phyloP scores from a whole-genome alignment of 2,329 filamentous ascomycete genomes.

The Colletotrichum agaves region DNA sequence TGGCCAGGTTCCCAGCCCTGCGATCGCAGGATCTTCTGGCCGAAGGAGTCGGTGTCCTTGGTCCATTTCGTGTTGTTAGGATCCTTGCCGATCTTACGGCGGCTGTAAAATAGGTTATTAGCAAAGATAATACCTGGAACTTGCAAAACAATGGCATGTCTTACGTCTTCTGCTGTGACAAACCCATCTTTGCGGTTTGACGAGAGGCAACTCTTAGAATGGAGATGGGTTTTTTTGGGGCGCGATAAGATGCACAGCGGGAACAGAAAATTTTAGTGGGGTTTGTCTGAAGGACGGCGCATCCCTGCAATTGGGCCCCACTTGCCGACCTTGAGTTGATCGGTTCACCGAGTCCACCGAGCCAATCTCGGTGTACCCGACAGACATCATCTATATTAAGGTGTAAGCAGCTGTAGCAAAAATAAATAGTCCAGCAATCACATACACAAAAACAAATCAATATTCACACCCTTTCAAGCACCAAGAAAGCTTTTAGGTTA shows the following conservation, averaged over 20 bases:
- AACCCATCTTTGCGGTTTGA: slow-evolving; percentile 37
- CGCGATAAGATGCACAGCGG: slow-evolving; percentile 30
- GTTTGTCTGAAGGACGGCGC: slow-evolving; percentile 2
- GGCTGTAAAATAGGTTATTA: slow-evolving; percentile 41
- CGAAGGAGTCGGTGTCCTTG: slow-evolving; percentile 82
- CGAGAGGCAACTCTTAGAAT: slow-evolving; percentile 10
- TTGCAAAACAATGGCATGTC: not conserved
- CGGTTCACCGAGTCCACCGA: slow-evolving; percentile 1
- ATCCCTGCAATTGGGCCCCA: slow-evolving; percentile 31
- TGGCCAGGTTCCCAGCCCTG: slow-evolving; percentile 93
- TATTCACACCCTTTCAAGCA: too few species aligned
- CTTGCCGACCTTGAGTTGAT: not conserved
- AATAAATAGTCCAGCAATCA: too few species aligned
- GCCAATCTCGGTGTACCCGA: not conserved
- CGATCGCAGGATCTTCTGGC: slow-evolving; percentile 86
- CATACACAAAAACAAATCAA: too few species aligned
- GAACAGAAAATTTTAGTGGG: slow-evolving; percentile 36
- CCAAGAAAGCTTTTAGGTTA: too few species aligned
- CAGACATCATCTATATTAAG: not conserved
- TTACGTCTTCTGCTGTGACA: slow-evolving; percentile 36
- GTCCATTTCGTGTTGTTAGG: slow-evolving; percentile 97
- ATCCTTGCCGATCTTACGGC: slow-evolving; percentile 83
- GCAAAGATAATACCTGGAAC: not conserved
- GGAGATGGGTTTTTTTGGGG: slow-evolving; percentile 24
- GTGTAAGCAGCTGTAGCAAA: too few species aligned